Conservation (phyloP, 306 rosid genomes). For the Datisca glomerata region DNA sequence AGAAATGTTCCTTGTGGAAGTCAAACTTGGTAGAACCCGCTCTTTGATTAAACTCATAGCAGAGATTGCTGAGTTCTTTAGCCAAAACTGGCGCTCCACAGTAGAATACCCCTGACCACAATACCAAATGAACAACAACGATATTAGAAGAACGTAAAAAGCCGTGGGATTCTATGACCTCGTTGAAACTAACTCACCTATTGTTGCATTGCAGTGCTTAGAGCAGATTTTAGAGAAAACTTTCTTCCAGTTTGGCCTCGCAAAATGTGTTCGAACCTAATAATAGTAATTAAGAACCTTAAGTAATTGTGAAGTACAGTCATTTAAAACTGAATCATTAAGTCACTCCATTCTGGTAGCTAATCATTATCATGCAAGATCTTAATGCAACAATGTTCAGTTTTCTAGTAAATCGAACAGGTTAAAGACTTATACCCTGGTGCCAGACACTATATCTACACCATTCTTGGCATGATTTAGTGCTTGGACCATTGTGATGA, state of each 20-base stretch:
- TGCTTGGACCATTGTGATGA: conserved; percentile 99
- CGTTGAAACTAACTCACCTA: conserved; percentile 40
- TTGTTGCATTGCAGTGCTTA: conserved; percentile 76
- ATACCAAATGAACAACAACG: conserved; percentile 15
- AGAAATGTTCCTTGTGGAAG: conserved; percentile 95
- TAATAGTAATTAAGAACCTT: neutral
- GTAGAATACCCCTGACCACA: conserved; percentile 76
- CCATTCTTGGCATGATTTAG: conserved; percentile 99
- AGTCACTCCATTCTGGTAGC: no score
- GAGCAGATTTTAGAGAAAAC: conserved; percentile 80
- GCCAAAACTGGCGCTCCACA: conserved; percentile 96
- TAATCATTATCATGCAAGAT: no score
- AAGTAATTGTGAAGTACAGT: neutral
- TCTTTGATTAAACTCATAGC: conserved; percentile 79
- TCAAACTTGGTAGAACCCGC: conserved; percentile 95
- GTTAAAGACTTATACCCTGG: conserved; percentile 43
- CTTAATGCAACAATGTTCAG: no score
- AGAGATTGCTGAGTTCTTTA: conserved; percentile 84
- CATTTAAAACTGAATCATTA: no score
- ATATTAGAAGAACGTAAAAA: neutral
- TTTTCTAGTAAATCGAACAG: neutral
- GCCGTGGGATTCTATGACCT: neutral
- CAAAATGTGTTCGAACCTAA: conserved; percentile 97
- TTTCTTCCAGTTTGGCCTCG: conserved; percentile 99
- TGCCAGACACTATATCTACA: conserved; percentile 95